A percentile compares a stretch with the other conserved stretches of the same genome.
These are phyloP conservation scores for Alternaria sp. DNA, from an alignment of 2,329 filamentous ascomycete genomes.

Conservation along the genomic window DNA sequence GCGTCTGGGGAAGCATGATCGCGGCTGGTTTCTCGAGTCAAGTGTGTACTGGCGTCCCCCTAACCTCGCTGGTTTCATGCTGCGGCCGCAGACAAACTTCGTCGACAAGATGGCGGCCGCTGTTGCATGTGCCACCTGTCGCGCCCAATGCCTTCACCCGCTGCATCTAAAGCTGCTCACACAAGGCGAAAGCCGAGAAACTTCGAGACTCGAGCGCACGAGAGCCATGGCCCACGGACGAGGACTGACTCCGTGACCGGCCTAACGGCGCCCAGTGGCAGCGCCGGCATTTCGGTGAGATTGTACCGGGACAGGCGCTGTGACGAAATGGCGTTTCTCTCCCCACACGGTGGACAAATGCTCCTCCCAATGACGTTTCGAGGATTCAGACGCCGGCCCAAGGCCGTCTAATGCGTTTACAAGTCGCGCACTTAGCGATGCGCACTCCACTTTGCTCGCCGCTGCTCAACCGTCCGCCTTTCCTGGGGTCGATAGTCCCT, in stretches of 20 bases:
- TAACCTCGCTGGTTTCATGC: not conserved
- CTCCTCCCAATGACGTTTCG: conserved; percentile 21
- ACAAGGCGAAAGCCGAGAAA: not conserved
- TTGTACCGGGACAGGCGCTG: conserved; percentile 9
- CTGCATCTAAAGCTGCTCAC: not conserved
- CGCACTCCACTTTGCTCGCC: conserved; percentile 22
- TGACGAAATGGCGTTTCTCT: conserved; percentile 24
- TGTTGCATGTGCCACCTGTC: not conserved
- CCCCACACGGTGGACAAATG: conserved; percentile 23
- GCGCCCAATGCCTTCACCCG: not conserved
- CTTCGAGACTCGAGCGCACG: conserved; percentile 4
- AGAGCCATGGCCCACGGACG: not conserved
- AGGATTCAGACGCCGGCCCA: conserved; percentile 17
- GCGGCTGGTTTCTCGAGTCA: conserved; percentile 5
- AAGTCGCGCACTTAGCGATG: conserved; percentile 21
- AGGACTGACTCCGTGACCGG: conserved; percentile 2
- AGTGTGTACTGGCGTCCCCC: not conserved
- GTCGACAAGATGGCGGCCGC: not conserved
- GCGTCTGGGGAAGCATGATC: conserved; percentile 6
- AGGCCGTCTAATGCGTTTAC: conserved; percentile 15
- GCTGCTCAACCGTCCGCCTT: conserved; percentile 26
- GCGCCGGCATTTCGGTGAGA: conserved; percentile 5
- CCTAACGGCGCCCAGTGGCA: conserved; percentile 7
- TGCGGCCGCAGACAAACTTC: not conserved
- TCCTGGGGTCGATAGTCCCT: conserved; percentile 27